Percentiles rank a stretch among this genome's conserved stretches.
These are phyloP conservation scores for Beta lomatogona DNA, from an alignment of 179 eudicot genomes.

Conservation along the genomic window DNA sequence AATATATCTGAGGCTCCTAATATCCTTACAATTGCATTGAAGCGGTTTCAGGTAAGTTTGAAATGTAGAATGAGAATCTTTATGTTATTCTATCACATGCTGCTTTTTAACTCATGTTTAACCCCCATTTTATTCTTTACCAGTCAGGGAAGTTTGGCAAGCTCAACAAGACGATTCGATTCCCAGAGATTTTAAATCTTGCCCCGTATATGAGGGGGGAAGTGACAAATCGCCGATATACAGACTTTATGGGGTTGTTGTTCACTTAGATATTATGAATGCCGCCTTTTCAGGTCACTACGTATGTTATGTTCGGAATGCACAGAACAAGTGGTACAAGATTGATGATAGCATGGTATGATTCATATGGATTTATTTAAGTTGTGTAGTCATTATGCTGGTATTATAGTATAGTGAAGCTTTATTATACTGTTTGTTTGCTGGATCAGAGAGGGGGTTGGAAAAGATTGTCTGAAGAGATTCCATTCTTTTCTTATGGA, in stretches of 20 bases:
- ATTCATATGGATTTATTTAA: conserved; percentile 6
- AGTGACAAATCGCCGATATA: conserved; percentile 76
- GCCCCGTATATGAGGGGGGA: conserved; percentile 82
- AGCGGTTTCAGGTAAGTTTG: conserved; percentile 73
- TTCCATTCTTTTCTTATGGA: neutral
- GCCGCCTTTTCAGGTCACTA: conserved; percentile 89
- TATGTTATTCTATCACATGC: neutral
- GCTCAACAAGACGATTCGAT: conserved; percentile 72
- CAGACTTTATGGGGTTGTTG: conserved; percentile 84
- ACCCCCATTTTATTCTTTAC: conserved; percentile 17
- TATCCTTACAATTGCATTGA: conserved; percentile 77
- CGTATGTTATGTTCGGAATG: conserved; percentile 75
- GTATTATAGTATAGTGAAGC: neutral
- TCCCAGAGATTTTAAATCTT: conserved; percentile 75
- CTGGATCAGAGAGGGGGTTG: neutral
- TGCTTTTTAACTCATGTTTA: neutral
- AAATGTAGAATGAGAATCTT: conserved; percentile 2
- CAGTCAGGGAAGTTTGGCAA: conserved; percentile 92
- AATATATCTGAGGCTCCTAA: conserved; percentile 84
- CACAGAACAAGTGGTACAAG: conserved; percentile 83
- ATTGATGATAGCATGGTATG: conserved; percentile 81
- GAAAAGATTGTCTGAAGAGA: neutral
- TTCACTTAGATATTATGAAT: conserved; percentile 88
- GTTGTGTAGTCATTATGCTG: neutral
- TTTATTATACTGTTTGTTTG: neutral